Base-by-base conservation (phyloP, 2,329 filamentous ascomycete genomes). In the Hypoxylon sp. region DNA sequence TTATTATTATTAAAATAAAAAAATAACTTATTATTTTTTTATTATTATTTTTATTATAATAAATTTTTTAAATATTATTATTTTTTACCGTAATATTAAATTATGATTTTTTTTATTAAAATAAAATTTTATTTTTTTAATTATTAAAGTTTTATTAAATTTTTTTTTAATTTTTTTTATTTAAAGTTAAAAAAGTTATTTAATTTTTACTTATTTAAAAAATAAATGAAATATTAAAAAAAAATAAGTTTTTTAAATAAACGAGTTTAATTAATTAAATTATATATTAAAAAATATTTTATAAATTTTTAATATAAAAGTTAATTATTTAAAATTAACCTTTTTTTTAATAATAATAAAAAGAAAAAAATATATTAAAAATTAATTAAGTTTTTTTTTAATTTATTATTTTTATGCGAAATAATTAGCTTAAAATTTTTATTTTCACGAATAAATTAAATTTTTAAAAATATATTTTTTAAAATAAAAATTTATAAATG, bases 71-170 rank as follows among this genome's bases (percentile, higher is more conserved):
- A n/a, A n/a, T n/a, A n/a, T 23, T 19, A 36, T 36, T 21, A 20
- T 20, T 3, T 23, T 36, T 36, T 38, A 38, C 23, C 2, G 20
- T 23, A 12, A 36, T 15, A 23, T 36, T 36, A 36, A 36, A 36
- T 21, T 15, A 36, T 7, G n/a, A n/a, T 3, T 13, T 23, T 36
- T 15, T 36, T 36, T 23, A 36, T 36, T 21, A 8, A 13, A 13
- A 36, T 19, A 36, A 13, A 7, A 7, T 13, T 20, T 13, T 13
- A 35, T 35, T 13, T 20, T 12, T 7, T 35, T 23, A 21, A 35
- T 12, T 7, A 23, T 21, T 35, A 34, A 34, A 17, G 5, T n/a
- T 15, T 23, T 13, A 2, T 35, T 21, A 21, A 34, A 34, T n/a
- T 19, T 9, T 19, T 19, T 34, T 19, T n/a, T n/a, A n/a, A n/a